phyloP scores from a whole-genome alignment of 2,329 filamentous ascomycete species.

The Stagonosporopsis tanaceti region DNA sequence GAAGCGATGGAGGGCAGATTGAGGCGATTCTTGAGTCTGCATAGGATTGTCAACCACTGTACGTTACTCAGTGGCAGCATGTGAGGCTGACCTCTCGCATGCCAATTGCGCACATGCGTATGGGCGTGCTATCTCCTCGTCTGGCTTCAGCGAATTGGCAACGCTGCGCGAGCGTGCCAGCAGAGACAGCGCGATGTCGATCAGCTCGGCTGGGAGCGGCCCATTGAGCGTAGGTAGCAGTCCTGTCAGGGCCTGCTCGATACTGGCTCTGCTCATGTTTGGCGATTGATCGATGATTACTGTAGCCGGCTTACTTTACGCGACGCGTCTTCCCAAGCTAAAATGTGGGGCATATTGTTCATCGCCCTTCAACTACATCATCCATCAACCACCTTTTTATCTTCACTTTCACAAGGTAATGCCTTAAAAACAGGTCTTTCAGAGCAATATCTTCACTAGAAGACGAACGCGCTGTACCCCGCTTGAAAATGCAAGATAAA shows the following conservation, averaged over 20 bases:
- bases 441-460: neutral
- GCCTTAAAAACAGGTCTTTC: neutral
- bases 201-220: slow-evolving; percentile 42
- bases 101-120: slow-evolving; percentile 65
- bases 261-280: slow-evolving; percentile 32
- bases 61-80: neutral
- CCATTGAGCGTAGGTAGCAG: slow-evolving; percentile 52
- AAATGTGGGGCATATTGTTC: neutral
- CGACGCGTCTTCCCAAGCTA: slow-evolving; percentile 2
- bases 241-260: slow-evolving; percentile 50
- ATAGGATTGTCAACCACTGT: slow-evolving; percentile 44
- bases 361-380: neutral
- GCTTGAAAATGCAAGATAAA: neutral
- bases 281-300: neutral
- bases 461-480: neutral
- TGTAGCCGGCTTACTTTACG: neutral
- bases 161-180: slow-evolving; percentile 48
- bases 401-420: neutral
- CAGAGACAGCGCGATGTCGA: slow-evolving; percentile 45
- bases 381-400: neutral
- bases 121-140: slow-evolving; percentile 49
- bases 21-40: slow-evolving; percentile 68
- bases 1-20: slow-evolving; percentile 46
- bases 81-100: slow-evolving; percentile 72
- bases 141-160: slow-evolving; percentile 57